Base-by-base conservation (phyloP, 2,329 filamentous ascomycete genomes). In the Paramyrothecium sp. region DNA sequence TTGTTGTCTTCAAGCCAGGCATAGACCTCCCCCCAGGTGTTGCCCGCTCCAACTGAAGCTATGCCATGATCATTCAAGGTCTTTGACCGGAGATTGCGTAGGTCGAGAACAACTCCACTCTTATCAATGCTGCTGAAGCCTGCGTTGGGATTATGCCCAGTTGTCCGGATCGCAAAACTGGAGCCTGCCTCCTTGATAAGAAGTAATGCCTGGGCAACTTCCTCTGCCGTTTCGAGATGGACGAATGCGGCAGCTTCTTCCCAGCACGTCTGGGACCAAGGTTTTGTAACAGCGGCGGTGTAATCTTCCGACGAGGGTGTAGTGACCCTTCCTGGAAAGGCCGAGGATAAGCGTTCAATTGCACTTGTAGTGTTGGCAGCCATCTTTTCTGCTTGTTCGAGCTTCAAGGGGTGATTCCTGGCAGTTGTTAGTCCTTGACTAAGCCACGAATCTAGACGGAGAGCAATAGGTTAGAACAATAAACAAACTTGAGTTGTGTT, bases 21-120 rank as follows among this genome's bases (percentile, higher is more conserved):
- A 21, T 54, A 54, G 4, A 54, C 44, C 16, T 54, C 41, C 5
- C 53, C 53, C 53, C 53, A 54, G 12, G 21, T 34, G n/a, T 54
- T 48, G 20, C 53, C 53, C 7, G 53, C 53, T 22, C 53, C 53
- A 19, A 54, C 23, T 5, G 33, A 16, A 5, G 53, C 44, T 34
- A 54, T n/a, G 7, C 53, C 44, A 19, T 56, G 11, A 21, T 5
- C 17, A 13, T 8, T 33, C 19, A 53, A 22, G 8, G 51, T 19
- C 30, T 22, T 38, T 16, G 51, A 41, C 19, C 22, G 13, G 4
- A 53, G 26, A 5, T 30, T 8, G n/a, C 51, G 30, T 19, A 53
- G n/a, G n/a, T 53, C 51, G 16, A 53, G 26, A 20, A 53, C 51
- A 22, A 53, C 19, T 13, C 51, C 51, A 20, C 21, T 2, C n/a